These are phyloP conservation scores for Eutrema japonicum DNA, from an alignment of 345 rosid species.

Conservation along the genomic window DNA sequence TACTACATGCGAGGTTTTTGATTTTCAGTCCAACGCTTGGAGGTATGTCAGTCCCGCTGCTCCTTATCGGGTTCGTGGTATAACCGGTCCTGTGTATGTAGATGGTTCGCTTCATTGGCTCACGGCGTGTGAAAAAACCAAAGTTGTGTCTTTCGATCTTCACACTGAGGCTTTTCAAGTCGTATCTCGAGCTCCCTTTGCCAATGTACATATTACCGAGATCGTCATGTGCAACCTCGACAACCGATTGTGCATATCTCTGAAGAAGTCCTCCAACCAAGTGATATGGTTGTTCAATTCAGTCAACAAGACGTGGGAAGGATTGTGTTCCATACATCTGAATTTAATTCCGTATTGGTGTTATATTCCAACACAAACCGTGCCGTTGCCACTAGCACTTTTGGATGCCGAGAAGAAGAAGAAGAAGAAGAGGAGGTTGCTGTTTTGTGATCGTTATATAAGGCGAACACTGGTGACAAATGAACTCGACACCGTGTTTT, in stretches of 20 bases:
- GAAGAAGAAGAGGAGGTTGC: not conserved
- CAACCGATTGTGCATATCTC: too few relatives aligned
- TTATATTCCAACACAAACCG: too few relatives aligned
- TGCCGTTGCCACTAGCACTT: not conserved
- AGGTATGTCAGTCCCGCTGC: not conserved
- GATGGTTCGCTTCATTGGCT: conserved; percentile 1
- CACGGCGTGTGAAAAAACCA: not conserved
- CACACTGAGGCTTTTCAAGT: not conserved
- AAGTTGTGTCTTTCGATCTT: not conserved
- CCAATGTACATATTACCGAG: too few relatives aligned
- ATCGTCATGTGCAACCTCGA: too few relatives aligned
- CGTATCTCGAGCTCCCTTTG: not conserved
- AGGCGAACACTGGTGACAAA: not conserved
- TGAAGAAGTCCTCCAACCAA: too few relatives aligned
- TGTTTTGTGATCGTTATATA: not conserved
- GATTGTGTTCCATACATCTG: not conserved
- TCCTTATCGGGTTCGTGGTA: not conserved
- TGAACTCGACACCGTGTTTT: not conserved
- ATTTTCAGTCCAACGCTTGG: too few relatives aligned
- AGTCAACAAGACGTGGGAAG: not conserved
- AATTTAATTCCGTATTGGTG: not conserved
- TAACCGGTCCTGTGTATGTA: not conserved
- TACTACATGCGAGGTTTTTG: too few relatives aligned
- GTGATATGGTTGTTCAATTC: not conserved
- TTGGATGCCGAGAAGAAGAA: too few relatives aligned